Conservation (phyloP, 2,329 filamentous ascomycete species). For the Ophiocordyceps polyrhachis-furcata region DNA sequence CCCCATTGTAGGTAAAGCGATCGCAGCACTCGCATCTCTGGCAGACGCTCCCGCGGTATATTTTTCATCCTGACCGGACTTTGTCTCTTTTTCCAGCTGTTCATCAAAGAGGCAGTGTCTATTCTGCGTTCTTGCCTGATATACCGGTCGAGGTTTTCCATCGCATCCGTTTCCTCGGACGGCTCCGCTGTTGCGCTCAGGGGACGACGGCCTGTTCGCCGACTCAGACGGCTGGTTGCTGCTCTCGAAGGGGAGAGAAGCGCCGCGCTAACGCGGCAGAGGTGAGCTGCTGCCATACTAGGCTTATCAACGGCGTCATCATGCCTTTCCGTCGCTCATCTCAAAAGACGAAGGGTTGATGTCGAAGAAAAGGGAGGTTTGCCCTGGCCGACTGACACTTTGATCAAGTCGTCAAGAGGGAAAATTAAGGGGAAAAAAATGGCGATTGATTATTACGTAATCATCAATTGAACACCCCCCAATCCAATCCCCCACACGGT, state of each 20-base stretch:
- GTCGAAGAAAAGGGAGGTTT: not conserved
- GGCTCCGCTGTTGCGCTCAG: not conserved
- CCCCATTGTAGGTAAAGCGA: constrained; percentile 13
- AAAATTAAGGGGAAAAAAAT: not conserved
- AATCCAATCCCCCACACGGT: too few species aligned
- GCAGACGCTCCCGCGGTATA: not conserved
- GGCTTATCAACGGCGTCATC: not conserved
- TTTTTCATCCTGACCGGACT: not conserved
- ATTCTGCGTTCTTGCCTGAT: not conserved
- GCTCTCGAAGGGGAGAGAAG: constrained; percentile 6
- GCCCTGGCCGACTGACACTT: not conserved
- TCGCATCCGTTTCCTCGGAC: not conserved
- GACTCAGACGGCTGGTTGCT: not conserved
- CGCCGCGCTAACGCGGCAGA: constrained; percentile 8
- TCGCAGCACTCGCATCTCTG: not conserved
- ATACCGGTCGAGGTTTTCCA: not conserved
- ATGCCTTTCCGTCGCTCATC: not conserved
- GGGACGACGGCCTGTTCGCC: not conserved
- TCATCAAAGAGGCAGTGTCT: not conserved
- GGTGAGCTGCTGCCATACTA: constrained; percentile 8
- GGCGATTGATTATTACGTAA: too few species aligned
- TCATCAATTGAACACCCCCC: too few species aligned
- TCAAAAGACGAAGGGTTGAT: not conserved
- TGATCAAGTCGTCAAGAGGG: not conserved
- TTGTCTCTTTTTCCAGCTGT: not conserved